Base-by-base conservation (phyloP, 83 land plant species). In the Isoetes engelmannii region DNA sequence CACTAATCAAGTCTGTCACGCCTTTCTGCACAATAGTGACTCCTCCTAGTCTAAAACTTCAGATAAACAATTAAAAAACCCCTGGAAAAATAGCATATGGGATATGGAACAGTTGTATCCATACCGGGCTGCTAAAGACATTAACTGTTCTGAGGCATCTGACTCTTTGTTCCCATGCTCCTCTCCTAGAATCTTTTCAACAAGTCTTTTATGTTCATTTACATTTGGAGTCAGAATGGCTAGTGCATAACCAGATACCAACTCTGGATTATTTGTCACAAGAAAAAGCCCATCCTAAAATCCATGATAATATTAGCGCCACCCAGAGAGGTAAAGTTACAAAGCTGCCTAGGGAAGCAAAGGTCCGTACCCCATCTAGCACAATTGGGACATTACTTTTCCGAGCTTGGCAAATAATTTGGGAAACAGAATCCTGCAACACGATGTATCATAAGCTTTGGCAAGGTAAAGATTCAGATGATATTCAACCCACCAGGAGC, bases 231-330 rank as follows among this genome's bases (percentile, higher is more conserved):
- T 64, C 9, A 64, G 47, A 9, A 44, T 64, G 12, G 67, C 67
- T 44, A 64, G 17, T 0, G 49, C 47, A 44, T 64, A 64, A 7
- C 67, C 67, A 44, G 47, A 64, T 9, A 64, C 41, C 17, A 64
- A 45, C 9, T 64, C 67, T 9, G 67, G 67, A 12, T 64, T 41
- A 17, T 44, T 64, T 28, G 67, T 64, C 12, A 64, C 67, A 6
- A 64, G 47, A 44, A 64, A 64, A 41, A 64, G 67, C 45, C 47
- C 67, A 64, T 64, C 67, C 67, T 64, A 41, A 28, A 68, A 42
- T 13, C 9, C 55, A 51, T 17, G 3, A 12, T 12, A 12, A 51
- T 17, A 51, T 17, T 12, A 12, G 17, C 55, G 3, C 55, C 13
- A 12, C 1, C 55, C 13, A 59, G 18, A 20, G 18, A 59, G 62